Evolutionary conservation across 768 basidiomycete genomes (phyloP).

Genomic region (Leucosporidium scottii): DNA sequence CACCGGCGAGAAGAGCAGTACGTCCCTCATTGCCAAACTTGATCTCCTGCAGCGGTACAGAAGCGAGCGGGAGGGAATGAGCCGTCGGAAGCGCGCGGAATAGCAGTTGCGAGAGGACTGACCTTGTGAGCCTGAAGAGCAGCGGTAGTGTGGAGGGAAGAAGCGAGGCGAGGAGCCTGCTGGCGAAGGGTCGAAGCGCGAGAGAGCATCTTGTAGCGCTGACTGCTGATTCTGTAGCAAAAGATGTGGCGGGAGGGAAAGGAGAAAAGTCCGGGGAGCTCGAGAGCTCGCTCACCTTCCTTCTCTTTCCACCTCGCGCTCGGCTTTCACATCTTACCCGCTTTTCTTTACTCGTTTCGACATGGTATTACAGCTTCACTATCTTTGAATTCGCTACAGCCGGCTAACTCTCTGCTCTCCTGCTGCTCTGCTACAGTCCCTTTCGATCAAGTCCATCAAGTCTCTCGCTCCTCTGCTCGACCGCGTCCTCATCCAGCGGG

Average conservation of each 20-base stretch:
- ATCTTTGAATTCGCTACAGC: too few species aligned
- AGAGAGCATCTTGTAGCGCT: too few species aligned
- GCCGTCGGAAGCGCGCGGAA: neutral
- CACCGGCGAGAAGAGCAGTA: slow-evolving; percentile 86
- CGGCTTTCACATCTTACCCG: too few species aligned
- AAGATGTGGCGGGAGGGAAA: too few species aligned
- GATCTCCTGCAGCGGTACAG: slow-evolving; percentile 53
- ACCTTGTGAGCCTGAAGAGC: neutral
- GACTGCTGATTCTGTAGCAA: too few species aligned
- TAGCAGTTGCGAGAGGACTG: neutral
- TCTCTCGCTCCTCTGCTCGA: slow-evolving; percentile 83
- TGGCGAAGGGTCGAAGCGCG: neutral
- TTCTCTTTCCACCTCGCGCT: too few species aligned
- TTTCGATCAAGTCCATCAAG: slow-evolving; percentile 75
- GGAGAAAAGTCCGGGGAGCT: too few species aligned
- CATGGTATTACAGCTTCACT: too few species aligned
- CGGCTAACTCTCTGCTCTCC: too few species aligned
- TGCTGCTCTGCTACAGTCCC: slow-evolving; percentile 22
- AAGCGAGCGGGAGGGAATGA: neutral
- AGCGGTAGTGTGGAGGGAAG: neutral
- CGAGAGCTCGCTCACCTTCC: too few species aligned
- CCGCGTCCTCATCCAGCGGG: slow-evolving; percentile 93
- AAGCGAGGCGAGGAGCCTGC: neutral
- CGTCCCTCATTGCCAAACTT: slow-evolving; percentile 93
- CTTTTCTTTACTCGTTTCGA: too few species aligned